A percentile compares a stretch with the other conserved stretches of the same genome.
Conservation (phyloP, 345 rosid species). For the Raphanus sativus region DNA sequence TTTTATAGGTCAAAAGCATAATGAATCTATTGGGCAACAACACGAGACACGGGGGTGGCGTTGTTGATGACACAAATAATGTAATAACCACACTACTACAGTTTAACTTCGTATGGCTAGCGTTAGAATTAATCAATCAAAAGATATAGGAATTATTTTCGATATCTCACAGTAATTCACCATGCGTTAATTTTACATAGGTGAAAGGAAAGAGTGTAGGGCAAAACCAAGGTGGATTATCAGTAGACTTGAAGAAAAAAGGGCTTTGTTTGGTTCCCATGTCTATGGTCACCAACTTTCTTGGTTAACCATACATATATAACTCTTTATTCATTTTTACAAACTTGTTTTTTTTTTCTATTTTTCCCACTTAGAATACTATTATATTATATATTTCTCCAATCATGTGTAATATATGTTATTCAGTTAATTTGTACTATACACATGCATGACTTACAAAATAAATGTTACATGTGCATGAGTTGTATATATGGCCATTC, state of each 20-base stretch:
- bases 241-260: slow-evolving; percentile 29
- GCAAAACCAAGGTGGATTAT: slow-evolving; percentile 25
- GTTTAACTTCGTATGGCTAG: neutral
- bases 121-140: neutral
- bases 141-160: neutral
- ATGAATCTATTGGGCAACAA: slow-evolving; percentile 17
- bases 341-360: neutral
- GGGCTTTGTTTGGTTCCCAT: slow-evolving; percentile 42
- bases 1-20: slow-evolving; percentile 27
- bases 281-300: slow-evolving; percentile 32
- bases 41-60: slow-evolving; percentile 1
- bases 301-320: slow-evolving; percentile 2
- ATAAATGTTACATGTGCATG: slow-evolving; percentile 5
- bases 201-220: slow-evolving; percentile 5
- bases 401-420: neutral
- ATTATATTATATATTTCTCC: neutral
- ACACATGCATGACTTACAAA: neutral
- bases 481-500: neutral
- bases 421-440: slow-evolving; percentile 1
- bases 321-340: slow-evolving; percentile 4
- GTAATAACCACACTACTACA: neutral
- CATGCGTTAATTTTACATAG: slow-evolving; percentile 4
- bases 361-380: neutral
- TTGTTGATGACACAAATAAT: slow-evolving; percentile 11
- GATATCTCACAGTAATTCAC: neutral